A percentile compares a stretch with the other conserved stretches of the same genome.
Evolutionary conservation across 176 grass and related monocot species (phyloP).

Genomic region (Aegilops bicornis): DNA sequence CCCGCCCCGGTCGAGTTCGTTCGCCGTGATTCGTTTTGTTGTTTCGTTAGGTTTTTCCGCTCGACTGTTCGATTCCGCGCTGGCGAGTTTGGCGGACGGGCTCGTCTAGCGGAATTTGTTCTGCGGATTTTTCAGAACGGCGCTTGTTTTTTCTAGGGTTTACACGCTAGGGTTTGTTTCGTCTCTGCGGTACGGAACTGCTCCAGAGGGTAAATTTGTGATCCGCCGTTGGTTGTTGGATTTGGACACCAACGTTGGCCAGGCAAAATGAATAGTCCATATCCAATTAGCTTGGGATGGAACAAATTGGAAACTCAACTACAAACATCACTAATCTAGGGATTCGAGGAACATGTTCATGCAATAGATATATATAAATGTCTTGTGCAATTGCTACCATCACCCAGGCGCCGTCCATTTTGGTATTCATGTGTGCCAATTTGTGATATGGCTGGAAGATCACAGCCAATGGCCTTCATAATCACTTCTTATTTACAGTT

Average conservation of each 20-base stretch:
- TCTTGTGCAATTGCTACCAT: neutral
- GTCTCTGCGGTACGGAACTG: neutral
- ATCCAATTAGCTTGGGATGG: neutral
- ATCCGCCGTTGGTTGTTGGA: neutral
- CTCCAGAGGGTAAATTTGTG: neutral
- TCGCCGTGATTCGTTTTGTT: neutral
- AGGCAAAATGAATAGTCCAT: neutral
- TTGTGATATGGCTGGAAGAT: neutral
- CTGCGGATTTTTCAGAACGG: neutral
- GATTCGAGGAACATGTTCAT: neutral
- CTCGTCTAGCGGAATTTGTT: neutral
- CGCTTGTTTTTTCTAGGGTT: constrained; percentile 14
- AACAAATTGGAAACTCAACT: neutral
- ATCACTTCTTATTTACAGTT: neutral
- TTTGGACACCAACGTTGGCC: neutral
- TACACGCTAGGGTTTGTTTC: constrained; percentile 6
- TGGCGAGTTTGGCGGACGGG: neutral
- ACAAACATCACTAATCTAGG: neutral
- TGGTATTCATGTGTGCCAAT: neutral
- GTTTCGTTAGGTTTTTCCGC: constrained; percentile 6
- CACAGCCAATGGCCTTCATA: neutral
- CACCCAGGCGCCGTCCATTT: neutral
- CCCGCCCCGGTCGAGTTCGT: neutral
- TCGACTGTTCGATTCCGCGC: neutral
- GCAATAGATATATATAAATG: neutral